Evolutionary conservation across 1,284 basidiomycete genomes (phyloP), one percentile per base, ranked within the genome.

Genomic region (Malassezia pachydermatis): DNA sequence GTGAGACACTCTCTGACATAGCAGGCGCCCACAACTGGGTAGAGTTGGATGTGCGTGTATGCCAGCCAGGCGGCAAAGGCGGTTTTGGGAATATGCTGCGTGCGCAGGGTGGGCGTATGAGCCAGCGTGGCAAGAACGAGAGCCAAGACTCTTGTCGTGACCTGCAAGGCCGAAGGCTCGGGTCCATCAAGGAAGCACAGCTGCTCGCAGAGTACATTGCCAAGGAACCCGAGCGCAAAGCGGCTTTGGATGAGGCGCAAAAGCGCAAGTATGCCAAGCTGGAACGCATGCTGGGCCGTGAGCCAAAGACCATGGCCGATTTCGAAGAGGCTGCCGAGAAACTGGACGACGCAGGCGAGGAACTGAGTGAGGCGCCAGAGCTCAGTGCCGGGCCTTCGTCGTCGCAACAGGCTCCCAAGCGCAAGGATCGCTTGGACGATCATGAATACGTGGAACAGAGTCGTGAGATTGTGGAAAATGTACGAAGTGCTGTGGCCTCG

Each of bases 121-220:
- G 86, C 35, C 59, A 49, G 83, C 88, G 76, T 30, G 40, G 54
- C 13, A 54, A 58, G 45, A 54, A 64, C 52, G 56, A 57, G 41
- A 96, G 96, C 75, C 89, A 88, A 62, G 90, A 96, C 72, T 86
- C 86, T 7, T 98, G 92, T 73, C 77, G 92, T 36, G 94, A 98
- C 68, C 77, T 98, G 40, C 88, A 81, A 56, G 92, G 92, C 0
- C 76, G 92, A 44, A 77, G 89, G 47, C 75, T 98, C 22, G 88
- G 86, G 60, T 94, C 90, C 0, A 81, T 96, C 66, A 95, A 95
- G 74, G 89, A 96, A 65, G 92, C 92, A 2, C 86, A 95, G 73
- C 94, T 88, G 59, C 77, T 96, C 48, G 86, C 88, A 0, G 83
- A 87, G 51, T 86, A 95, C 65, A 79, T 96, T 44, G 87, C 90